These are phyloP conservation scores for Epichloe elymi DNA, from an alignment of 2,329 filamentous ascomycete genomes.

Conservation along the genomic window DNA sequence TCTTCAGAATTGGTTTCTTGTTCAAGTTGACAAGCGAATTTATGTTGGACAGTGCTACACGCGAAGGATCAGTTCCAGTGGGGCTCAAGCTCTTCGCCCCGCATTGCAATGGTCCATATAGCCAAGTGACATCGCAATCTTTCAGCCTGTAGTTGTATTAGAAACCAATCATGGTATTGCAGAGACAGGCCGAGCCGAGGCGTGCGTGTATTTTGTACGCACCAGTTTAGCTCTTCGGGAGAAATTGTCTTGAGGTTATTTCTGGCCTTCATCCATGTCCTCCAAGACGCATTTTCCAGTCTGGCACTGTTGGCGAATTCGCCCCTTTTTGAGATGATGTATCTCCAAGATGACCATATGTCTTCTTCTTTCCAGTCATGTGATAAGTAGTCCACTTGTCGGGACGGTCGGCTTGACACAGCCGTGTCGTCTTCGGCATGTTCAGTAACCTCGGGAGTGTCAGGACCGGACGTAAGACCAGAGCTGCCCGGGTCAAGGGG, in stretches of 20 bases:
- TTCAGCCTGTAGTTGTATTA: slow-evolving; percentile 59
- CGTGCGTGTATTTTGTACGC: slow-evolving; percentile 19
- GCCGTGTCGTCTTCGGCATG: slow-evolving; percentile 70
- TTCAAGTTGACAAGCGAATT: slow-evolving; percentile 50
- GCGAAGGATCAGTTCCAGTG: slow-evolving; percentile 27
- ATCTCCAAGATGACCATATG: slow-evolving; percentile 95
- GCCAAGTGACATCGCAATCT: slow-evolving; percentile 93
- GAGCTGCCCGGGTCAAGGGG: slow-evolving; percentile 41
- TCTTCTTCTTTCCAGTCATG: slow-evolving; percentile 92
- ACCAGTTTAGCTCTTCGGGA: slow-evolving; percentile 91
- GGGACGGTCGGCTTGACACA: slow-evolving; percentile 59
- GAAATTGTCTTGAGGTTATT: slow-evolving; percentile 77
- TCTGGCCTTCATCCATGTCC: slow-evolving; percentile 91
- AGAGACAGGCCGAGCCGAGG: neutral
- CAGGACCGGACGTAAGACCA: slow-evolving; percentile 38
- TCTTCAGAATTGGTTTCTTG: slow-evolving; percentile 91
- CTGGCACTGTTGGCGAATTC: slow-evolving; percentile 71
- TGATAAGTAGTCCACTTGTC: slow-evolving; percentile 91
- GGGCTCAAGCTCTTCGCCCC: slow-evolving; percentile 43
- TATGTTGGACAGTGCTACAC: slow-evolving; percentile 35
- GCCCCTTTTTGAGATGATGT: slow-evolving; percentile 68
- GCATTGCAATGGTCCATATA: slow-evolving; percentile 84
- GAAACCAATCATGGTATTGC: slow-evolving; percentile 3
- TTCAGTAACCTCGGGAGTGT: slow-evolving; percentile 41
- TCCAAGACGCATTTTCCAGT: slow-evolving; percentile 92